Evolutionary conservation across 352 stramenopile genomes (phyloP), one percentile per base, ranked within the genome.

Genomic region (Globisporangium middletonii): DNA sequence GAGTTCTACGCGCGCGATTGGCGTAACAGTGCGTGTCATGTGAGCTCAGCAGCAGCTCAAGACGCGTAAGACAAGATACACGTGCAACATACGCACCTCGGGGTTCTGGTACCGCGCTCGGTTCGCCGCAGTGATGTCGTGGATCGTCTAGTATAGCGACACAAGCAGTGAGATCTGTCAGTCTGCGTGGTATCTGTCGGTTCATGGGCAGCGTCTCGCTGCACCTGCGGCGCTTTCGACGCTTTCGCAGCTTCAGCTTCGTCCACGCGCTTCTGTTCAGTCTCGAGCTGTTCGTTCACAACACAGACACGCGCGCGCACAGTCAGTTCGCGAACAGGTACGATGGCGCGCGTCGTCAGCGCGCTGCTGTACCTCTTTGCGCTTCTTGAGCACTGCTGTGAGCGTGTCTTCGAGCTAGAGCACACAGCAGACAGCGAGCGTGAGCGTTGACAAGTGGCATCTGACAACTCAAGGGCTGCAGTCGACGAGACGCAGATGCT

Each of bases 101-200:
- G 81, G 77, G 35, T 83, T 87, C 65, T 89, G 72, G 62, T 78
- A 92, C 37, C 73, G 79, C 47, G 79, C 69, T 38, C 71, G 79
- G 55, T 92, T 89, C 18, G 63, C 70, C 16, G 73, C 64, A 2
- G 67, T 72, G 38, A 89, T 47, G 30, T 88, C 71, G 28, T 65
- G 59, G n/a, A 86, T 65, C 15, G 67, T 87, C 80, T 90, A 43
- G 4, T 44, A 16, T 59, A 43, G 28, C 18, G 9, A 64, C 4
- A n/a, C 65, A 56, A 27, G 53, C 48, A 41, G 43, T 47, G 13
- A 27, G 43, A 12, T 28, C 9, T 26, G 9, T 8, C 4, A 23
- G 13, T 19, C 18, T 18, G n/a, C 0, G 16, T 23, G 23, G 23
- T 23, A 4, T 47, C 23, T 47, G 18, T 43, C 9, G 28, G 11